These are phyloP conservation scores for Mortierella sp. DNA, from an alignment of 371 early-diverging fungal species.

Conservation along the genomic window DNA sequence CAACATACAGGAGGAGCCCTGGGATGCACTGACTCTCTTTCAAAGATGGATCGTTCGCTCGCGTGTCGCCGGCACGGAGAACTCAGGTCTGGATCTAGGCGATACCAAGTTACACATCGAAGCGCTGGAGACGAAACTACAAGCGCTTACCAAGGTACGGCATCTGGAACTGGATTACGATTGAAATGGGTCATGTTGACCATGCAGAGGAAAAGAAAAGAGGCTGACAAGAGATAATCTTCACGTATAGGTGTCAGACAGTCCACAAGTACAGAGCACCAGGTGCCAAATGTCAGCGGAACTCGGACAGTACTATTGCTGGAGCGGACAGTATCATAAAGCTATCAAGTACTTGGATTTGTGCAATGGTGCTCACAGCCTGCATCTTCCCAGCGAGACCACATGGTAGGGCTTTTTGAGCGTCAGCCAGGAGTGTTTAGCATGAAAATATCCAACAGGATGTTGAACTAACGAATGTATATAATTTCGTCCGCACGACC, in stretches of 20 bases:
- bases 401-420: constrained; percentile 10
- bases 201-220: no score
- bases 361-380: constrained; percentile 22
- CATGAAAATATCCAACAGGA: background rate
- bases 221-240: background rate
- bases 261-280: background rate
- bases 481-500: background rate
- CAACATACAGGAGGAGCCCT: constrained; percentile 22
- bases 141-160: constrained; percentile 17
- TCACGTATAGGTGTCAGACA: constrained; percentile 12
- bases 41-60: constrained; percentile 54
- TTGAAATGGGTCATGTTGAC: background rate
- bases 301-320: constrained; percentile 51
- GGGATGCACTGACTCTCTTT: constrained; percentile 51
- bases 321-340: constrained; percentile 26
- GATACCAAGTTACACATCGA: constrained; percentile 30
- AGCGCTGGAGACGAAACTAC: constrained; percentile 27
- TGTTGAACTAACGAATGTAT: background rate
- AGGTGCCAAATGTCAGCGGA: constrained; percentile 41
- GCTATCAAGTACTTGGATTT: constrained; percentile 20
- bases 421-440: background rate
- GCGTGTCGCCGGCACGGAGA: constrained; percentile 28
- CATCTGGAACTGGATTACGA: background rate
- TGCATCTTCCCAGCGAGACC: background rate
- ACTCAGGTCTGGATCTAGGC: constrained; percentile 45